Base-by-base conservation (phyloP, 2,329 filamentous ascomycete species). In the Ophiostoma angusticollis region DNA sequence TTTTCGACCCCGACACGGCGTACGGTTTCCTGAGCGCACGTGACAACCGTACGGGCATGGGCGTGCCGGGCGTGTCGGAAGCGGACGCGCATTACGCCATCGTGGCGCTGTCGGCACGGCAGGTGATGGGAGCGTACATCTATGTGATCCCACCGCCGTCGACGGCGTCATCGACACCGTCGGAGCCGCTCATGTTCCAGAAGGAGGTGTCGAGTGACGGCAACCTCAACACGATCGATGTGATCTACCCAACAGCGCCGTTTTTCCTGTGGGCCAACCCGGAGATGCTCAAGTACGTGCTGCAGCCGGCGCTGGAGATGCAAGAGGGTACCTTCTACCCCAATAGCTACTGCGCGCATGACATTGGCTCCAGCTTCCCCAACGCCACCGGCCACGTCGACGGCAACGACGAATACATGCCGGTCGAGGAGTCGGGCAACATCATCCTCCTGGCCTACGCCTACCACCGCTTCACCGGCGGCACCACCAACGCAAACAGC, bases 261-360 rank as follows among this genome's bases (percentile, higher is more conserved):
- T 91, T 89, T 66, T 89, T 89, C 63, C 57, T 89, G 16, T 91
- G 89, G 54, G 86, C 83, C 14, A 86, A 87, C 49, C 84, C 84
- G 3, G 67, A 74, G 42, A 89, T 83, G 82, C 63, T 87, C 41
- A 80, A 77, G 1, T 87, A 87, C 52, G 65, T 89, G 3, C 63
- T 91, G 5, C 82, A 89, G 55, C 84, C 84, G 6, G 63, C 89
- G 18, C 69, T 91, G 37, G 84, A 91, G 58, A 81, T 91, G 55
- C 83, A 83, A 64, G 60, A 83, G 18, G 85, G 80, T 52, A 82
- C 82, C 1, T 80, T 87, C 54, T 93, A 91, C 53, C 84, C 84
- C 7, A 89, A 89, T 52, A 68, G 80, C 46, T 84, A 84, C 55
- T 78, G 75, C 45, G 83, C 85, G 75, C 81, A 85, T 52, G 81